Evolutionary conservation across 768 basidiomycete species (phyloP).

Genomic region (Trametes coccinea): DNA sequence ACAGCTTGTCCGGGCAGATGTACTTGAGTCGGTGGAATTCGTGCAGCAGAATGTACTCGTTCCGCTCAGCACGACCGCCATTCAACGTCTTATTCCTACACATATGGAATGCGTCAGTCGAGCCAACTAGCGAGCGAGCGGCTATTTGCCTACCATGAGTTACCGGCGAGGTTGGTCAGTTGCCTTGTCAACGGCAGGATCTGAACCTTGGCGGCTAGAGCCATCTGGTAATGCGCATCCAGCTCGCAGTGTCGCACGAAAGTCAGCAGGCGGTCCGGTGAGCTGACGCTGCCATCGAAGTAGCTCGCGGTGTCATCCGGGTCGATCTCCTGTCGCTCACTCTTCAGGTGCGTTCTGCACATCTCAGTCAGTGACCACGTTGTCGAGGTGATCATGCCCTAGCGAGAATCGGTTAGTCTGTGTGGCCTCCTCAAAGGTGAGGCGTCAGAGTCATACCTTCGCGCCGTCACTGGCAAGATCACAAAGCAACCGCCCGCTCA

Average conservation of each 20-base stretch:
- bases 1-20: constrained; percentile 93
- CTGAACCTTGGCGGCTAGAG: constrained; percentile 91
- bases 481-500: constrained; percentile 85
- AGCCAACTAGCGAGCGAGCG: no score
- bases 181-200: constrained; percentile 91
- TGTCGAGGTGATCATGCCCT: constrained; percentile 97
- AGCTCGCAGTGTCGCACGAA: constrained; percentile 94
- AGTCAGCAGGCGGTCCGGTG: constrained; percentile 75
- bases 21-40: constrained; percentile 97
- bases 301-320: constrained; percentile 91
- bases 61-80: constrained; percentile 96
- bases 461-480: constrained; percentile 95
- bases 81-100: constrained; percentile 94
- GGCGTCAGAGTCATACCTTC: constrained; percentile 55
- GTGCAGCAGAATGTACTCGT: constrained; percentile 97
- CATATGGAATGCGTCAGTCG: neutral
- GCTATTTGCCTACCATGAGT: constrained; percentile 73
- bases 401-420: neutral
- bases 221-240: constrained; percentile 97
- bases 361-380: constrained; percentile 99
- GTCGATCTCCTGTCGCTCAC: constrained; percentile 90
- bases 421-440: neutral
- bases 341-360: constrained; percentile 86
- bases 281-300: constrained; percentile 79
- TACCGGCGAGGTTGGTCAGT: constrained; percentile 93